Evolutionary conservation across 495 filamentous ascomycete genomes (phyloP).

Genomic region (Podospora sp.): DNA sequence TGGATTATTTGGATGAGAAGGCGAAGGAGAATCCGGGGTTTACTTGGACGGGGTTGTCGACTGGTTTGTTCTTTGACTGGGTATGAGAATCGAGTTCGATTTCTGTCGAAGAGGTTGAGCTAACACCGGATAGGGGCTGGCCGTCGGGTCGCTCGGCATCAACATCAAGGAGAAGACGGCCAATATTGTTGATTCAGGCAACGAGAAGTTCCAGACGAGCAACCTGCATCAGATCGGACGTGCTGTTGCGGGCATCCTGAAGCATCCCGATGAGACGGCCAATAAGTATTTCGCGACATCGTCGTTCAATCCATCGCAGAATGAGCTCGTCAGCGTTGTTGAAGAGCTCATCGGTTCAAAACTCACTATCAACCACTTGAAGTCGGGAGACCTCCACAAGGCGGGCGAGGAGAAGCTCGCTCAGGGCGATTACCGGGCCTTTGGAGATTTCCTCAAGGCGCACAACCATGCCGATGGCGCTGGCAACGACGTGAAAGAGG

Average conservation of each 20-base stretch:
- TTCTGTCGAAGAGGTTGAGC: neutral
- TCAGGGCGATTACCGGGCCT: slow-evolving; percentile 45
- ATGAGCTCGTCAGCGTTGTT: slow-evolving; percentile 53
- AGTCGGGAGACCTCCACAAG: slow-evolving; percentile 48
- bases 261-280: slow-evolving; percentile 54
- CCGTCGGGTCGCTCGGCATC: slow-evolving; percentile 39
- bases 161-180: slow-evolving; percentile 49
- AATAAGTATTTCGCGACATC: slow-evolving; percentile 55
- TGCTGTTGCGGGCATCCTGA: slow-evolving; percentile 52
- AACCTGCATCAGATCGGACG: slow-evolving; percentile 51
- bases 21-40: slow-evolving; percentile 42
- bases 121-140: slow-evolving; percentile 41
- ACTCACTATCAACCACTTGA: slow-evolving; percentile 40
- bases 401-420: slow-evolving; percentile 48
- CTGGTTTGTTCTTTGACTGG: slow-evolving; percentile 56
- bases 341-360: slow-evolving; percentile 53
- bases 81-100: slow-evolving; percentile 37
- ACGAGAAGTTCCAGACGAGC: slow-evolving; percentile 51
- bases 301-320: slow-evolving; percentile 56
- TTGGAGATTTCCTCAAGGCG: slow-evolving; percentile 43
- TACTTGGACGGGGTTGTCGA: slow-evolving; percentile 55
- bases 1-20: slow-evolving; percentile 53
- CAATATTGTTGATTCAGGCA: slow-evolving; percentile 57
- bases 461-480: slow-evolving; percentile 49
- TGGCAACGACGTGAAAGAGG: slow-evolving; percentile 41